A percentile compares a stretch with the other conserved stretches of the same genome.
Evolutionary conservation across 441 rosid species (phyloP).

Genomic region (Euphorbia corollata): DNA sequence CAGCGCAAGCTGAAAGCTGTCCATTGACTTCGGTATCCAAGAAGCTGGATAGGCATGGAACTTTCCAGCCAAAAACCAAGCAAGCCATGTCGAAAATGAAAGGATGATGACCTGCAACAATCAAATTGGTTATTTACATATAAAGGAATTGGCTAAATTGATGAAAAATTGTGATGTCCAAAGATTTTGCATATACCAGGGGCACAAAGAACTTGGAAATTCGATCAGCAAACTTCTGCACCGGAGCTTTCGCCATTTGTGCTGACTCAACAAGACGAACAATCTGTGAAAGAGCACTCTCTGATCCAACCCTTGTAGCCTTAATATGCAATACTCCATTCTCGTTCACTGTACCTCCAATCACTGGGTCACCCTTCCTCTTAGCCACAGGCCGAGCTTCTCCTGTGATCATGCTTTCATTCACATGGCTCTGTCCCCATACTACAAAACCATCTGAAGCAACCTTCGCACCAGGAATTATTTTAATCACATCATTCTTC

Average conservation of each 20-base stretch:
- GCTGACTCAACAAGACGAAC: slow-evolving; percentile 89
- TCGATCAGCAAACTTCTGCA: slow-evolving; percentile 87
- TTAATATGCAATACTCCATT: slow-evolving; percentile 72
- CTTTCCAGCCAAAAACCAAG: slow-evolving; percentile 78
- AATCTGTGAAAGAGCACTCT: slow-evolving; percentile 87
- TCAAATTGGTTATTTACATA: background rate
- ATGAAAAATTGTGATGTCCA: background rate
- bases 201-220: slow-evolving; percentile 88
- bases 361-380: slow-evolving; percentile 71
- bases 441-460: slow-evolving; percentile 87
- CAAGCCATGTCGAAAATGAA: slow-evolving; percentile 82
- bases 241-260: slow-evolving; percentile 94
- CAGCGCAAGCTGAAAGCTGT: slow-evolving; percentile 80
- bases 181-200: slow-evolving; percentile 31
- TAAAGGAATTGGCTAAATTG: background rate
- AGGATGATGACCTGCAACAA: slow-evolving; percentile 55
- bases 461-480: slow-evolving; percentile 79
- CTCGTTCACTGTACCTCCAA: slow-evolving; percentile 86
- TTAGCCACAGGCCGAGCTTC: slow-evolving; percentile 83
- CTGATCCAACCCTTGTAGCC: slow-evolving; percentile 85
- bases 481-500: slow-evolving; percentile 70
- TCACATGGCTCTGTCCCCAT: slow-evolving; percentile 91
- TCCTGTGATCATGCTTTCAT: slow-evolving; percentile 97
- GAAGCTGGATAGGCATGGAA: slow-evolving; percentile 65
- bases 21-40: slow-evolving; percentile 89